Base-by-base conservation (phyloP, 2,329 filamentous ascomycete genomes). In the Neoscytalidium dimidiatum region DNA sequence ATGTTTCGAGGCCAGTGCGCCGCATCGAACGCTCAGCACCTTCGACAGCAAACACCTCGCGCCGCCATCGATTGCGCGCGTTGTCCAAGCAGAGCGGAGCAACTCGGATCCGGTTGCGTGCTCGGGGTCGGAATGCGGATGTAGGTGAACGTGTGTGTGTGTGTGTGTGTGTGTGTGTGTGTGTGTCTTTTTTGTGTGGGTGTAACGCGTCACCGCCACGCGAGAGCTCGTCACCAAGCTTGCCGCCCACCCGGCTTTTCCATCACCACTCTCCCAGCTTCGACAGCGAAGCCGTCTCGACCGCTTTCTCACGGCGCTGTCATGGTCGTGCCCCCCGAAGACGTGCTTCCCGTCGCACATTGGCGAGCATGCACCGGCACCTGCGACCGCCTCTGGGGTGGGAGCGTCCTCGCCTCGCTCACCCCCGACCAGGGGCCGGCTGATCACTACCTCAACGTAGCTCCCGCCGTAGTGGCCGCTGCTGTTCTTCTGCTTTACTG, bases 121-220 rank as follows among this genome's bases (percentile, higher is more conserved):
- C 56, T 60, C 56, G 56, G 56, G 11, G 19, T 29, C 33, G 14
- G 14, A 33, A 52, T 52, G 49, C n/a, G 38, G 38, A 33, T 33
- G 31, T 11, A 11, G 6, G 11, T 33, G 31, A 5, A 11, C 11
- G 38, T 14, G 38, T 52, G 49, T 28, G 53, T 57, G 41, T 33
- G n/a, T n/a, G n/a, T n/a, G n/a, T n/a, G n/a, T n/a, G n/a, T n/a
- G n/a, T n/a, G n/a, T n/a, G n/a, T n/a, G n/a, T n/a, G n/a, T n/a
- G n/a, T n/a, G n/a, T n/a, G n/a, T n/a, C n/a, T n/a, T n/a, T n/a
- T n/a, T n/a, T n/a, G n/a, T 14, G 38, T 52, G 49, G 28, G 53
- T 57, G 41, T 33, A 46, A 60, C 56, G 56, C 56, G 56, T 60
- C 56, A 60, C 56, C 56, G 56, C 56, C 56, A 60, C 56, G 43